phyloP scores from a whole-genome alignment of 2,329 filamentous ascomycete genomes.

The Botrytis galanthina region DNA sequence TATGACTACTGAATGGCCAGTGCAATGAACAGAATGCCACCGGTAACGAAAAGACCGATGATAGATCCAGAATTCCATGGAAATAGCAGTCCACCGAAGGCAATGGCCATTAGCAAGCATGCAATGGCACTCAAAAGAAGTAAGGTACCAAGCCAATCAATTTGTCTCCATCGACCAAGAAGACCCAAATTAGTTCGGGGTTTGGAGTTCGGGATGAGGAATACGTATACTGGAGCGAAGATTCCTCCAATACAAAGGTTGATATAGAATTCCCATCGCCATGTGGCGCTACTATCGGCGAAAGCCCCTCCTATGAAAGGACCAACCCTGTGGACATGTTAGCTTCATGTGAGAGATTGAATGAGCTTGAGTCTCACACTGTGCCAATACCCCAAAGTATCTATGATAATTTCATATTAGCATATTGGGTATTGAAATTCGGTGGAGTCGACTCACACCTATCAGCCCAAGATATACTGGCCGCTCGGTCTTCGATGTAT shows the following conservation, averaged over 20 bases:
- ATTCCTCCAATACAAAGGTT: constrained; percentile 50
- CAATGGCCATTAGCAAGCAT: constrained; percentile 39
- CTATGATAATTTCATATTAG: not conserved
- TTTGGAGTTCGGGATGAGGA: constrained; percentile 45
- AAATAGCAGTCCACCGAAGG: constrained; percentile 38
- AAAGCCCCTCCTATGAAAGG: constrained; percentile 41
- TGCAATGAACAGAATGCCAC: constrained; percentile 39
- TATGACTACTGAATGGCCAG: constrained; percentile 32
- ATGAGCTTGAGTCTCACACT: not conserved
- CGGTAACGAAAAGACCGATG: constrained; percentile 44
- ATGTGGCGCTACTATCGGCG: constrained; percentile 43
- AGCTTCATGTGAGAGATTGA: not conserved
- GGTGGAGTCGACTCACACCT: not conserved
- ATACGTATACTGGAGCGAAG: constrained; percentile 42
- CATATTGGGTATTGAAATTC: not conserved
- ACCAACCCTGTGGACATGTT: not conserved
- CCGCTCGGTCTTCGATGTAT: constrained; percentile 38
- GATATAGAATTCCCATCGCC: constrained; percentile 55
- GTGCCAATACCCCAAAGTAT: constrained; percentile 1
- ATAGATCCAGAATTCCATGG: constrained; percentile 34
- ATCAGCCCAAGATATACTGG: constrained; percentile 14
- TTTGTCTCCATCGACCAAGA: constrained; percentile 27
- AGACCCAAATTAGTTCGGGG: constrained; percentile 32
- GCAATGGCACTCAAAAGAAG: constrained; percentile 39
- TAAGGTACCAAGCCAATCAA: constrained; percentile 33